Conservation (phyloP, 257 asterid species). For the Ballota nigra region DNA sequence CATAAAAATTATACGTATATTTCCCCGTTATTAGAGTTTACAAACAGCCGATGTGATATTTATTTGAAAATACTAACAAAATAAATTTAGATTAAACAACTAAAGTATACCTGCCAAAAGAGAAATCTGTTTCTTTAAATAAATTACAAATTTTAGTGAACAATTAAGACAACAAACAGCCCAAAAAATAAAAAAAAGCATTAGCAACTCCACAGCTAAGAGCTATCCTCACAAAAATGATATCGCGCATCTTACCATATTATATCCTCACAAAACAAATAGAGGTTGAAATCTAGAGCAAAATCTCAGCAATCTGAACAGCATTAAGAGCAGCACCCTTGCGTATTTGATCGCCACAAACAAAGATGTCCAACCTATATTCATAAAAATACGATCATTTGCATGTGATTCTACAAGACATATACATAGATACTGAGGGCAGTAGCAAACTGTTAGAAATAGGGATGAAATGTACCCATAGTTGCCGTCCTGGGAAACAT, state of each 20-base stretch:
- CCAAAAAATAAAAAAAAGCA: neutral
- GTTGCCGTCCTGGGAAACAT: conserved; percentile 82
- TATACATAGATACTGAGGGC: neutral
- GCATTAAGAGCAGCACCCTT: conserved; percentile 96
- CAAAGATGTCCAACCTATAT: conserved; percentile 85
- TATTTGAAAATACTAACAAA: neutral
- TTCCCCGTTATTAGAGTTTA: neutral
- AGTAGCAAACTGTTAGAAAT: neutral
- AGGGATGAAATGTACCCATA: conserved; percentile 49
- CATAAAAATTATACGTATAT: too few species aligned
- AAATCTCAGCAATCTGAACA: conserved; percentile 78
- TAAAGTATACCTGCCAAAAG: neutral
- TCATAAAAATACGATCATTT: neutral
- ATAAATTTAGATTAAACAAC: neutral
- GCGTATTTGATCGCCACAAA: conserved; percentile 97
- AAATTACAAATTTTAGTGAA: neutral
- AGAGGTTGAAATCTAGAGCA: conserved; percentile 38
- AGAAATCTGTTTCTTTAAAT: neutral
- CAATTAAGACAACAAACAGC: neutral
- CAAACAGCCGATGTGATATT: neutral
- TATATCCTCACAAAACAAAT: neutral
- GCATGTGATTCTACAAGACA: neutral
- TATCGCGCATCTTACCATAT: neutral
- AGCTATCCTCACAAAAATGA: conserved; percentile 16
- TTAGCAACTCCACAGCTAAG: neutral